phyloP scores from a whole-genome alignment of 441 rosid species.

The Gossypium gossypioides region DNA sequence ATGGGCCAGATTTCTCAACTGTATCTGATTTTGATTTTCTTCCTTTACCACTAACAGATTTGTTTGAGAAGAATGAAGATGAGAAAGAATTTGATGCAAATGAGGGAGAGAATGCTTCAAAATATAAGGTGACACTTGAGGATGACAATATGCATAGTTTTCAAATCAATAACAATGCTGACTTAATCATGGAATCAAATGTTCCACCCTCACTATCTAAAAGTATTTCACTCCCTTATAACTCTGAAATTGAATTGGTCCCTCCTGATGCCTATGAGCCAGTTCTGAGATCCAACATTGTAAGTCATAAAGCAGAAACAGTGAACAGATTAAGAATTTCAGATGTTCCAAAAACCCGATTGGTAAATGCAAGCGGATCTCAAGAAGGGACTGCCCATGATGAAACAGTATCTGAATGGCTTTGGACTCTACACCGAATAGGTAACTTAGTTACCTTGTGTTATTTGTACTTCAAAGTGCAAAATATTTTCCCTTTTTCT shows the following conservation, averaged over 20 bases:
- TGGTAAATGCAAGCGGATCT: conserved; percentile 34
- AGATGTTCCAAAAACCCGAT: conserved; percentile 45
- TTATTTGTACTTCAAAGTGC: neutral
- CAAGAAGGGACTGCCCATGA: conserved; percentile 36
- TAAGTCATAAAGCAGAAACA: conserved; percentile 30
- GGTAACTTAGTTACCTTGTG: conserved; percentile 31
- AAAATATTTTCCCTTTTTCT: neutral
- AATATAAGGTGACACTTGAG: conserved; percentile 25
- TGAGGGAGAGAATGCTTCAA: conserved; percentile 28
- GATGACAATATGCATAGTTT: conserved; percentile 58
- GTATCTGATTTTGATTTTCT: conserved; percentile 54
- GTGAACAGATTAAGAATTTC: conserved; percentile 51
- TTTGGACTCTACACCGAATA: conserved; percentile 83
- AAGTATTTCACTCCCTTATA: conserved; percentile 15
- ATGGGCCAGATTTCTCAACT: conserved; percentile 29
- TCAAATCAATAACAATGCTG: conserved; percentile 61
- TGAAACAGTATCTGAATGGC: conserved; percentile 81
- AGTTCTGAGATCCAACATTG: conserved; percentile 27
- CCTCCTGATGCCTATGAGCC: conserved; percentile 30
- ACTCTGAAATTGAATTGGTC: conserved; percentile 57
- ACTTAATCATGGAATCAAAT: conserved; percentile 58
- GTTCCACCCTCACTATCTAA: conserved; percentile 38
- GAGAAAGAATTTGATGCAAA: conserved; percentile 25
- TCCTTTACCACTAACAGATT: conserved; percentile 58
- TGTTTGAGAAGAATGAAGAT: conserved; percentile 48